phyloP scores from a whole-genome alignment of 2,329 filamentous ascomycete species.

The Venturia oleaginea region DNA sequence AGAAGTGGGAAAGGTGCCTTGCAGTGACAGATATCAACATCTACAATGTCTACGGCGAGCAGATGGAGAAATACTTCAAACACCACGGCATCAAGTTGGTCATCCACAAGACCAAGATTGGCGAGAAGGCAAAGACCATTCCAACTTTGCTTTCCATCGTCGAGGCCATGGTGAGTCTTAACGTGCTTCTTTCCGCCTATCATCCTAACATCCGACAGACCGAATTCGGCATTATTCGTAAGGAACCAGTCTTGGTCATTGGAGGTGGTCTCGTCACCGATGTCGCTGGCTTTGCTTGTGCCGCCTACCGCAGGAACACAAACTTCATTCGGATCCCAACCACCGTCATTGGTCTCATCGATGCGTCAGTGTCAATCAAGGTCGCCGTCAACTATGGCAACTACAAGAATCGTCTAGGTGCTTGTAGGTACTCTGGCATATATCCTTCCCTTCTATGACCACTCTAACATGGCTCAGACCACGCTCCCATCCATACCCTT shows the following conservation, averaged over 20 bases:
- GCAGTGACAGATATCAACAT: conserved; percentile 66
- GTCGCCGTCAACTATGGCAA: conserved; percentile 70
- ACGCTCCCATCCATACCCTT: conserved; percentile 63
- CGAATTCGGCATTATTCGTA: conserved; percentile 14
- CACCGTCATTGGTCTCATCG: conserved; percentile 66
- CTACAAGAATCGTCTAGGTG: conserved; percentile 66
- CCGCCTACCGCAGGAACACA: conserved; percentile 61
- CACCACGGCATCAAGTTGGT: conserved; percentile 53
- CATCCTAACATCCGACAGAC: neutral
- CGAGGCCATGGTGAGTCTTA: conserved; percentile 48
- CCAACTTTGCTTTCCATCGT: conserved; percentile 60
- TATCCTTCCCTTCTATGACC: neutral
- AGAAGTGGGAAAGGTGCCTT: conserved; percentile 54
- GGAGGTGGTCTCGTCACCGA: conserved; percentile 64
- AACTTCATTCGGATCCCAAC: conserved; percentile 68
- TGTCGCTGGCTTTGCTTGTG: conserved; percentile 66
- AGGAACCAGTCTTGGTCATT: conserved; percentile 58
- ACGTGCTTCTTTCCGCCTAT: no score
- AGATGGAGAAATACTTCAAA: conserved; percentile 59
- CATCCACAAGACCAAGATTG: conserved; percentile 65
- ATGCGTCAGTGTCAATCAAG: conserved; percentile 67
- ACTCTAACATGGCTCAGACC: conserved; percentile 36
- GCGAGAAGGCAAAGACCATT: conserved; percentile 66
- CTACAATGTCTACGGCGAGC: conserved; percentile 55
- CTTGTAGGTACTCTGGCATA: conserved; percentile 21